Evolutionary conservation across 1,284 basidiomycete species (phyloP).

Genomic region (Trametes pubescens): DNA sequence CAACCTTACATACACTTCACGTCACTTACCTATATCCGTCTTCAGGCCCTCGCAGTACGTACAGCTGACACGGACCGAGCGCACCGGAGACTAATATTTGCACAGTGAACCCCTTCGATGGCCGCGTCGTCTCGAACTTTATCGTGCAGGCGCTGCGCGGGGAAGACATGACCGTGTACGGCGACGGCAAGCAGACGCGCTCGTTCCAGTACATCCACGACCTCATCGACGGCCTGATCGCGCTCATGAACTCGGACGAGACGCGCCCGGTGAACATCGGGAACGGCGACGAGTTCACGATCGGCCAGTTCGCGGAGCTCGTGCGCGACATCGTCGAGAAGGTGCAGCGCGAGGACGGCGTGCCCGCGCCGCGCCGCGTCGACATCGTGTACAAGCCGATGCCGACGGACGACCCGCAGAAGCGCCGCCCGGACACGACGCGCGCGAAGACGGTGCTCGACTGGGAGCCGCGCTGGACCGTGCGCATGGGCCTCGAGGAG

Average conservation of each 20-base stretch:
- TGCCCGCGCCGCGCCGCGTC: conserved; percentile 62
- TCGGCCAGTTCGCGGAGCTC: conserved; percentile 89
- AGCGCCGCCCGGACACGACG: conserved; percentile 91
- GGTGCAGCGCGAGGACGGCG: conserved; percentile 85
- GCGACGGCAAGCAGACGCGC: conserved; percentile 94
- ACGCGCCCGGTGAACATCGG: conserved; percentile 96
- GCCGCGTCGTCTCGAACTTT: conserved; percentile 98
- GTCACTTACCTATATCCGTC: not conserved
- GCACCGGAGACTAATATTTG: conserved; percentile 26
- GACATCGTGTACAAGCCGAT: conserved; percentile 86
- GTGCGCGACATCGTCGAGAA: conserved; percentile 90
- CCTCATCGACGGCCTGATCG: conserved; percentile 84
- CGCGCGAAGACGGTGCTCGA: conserved; percentile 86
- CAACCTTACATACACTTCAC: not conserved
- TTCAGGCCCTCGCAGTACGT: conserved; percentile 58
- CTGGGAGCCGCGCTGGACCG: conserved; percentile 95
- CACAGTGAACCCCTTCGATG: conserved; percentile 94
- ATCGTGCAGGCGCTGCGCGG: conserved; percentile 96
- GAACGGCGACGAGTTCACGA: conserved; percentile 93
- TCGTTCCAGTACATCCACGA: conserved; percentile 96
- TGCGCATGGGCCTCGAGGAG: conserved; percentile 91
- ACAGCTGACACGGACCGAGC: not conserved
- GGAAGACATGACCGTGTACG: conserved; percentile 97
- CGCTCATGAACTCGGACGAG: conserved; percentile 92
- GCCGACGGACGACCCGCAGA: conserved; percentile 94